Percentiles rank a stretch among this genome's conserved stretches.
These are phyloP conservation scores for Puccinia sorghi DNA, from an alignment of 1,284 basidiomycete genomes.

Conservation along the genomic window DNA sequence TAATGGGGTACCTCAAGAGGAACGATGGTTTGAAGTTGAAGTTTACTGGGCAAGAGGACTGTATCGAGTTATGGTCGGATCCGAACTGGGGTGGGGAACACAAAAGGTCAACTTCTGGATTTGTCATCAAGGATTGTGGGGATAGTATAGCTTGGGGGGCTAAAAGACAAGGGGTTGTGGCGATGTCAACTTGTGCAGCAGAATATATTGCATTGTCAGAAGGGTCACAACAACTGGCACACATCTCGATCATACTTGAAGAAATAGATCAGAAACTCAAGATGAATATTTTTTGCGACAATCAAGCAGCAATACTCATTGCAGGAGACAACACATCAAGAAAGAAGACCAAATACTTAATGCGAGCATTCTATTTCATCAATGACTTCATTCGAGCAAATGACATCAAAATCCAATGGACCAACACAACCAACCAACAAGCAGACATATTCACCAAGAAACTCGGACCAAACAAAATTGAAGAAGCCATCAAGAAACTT, in stretches of 20 bases:
- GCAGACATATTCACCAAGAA: constrained; percentile 12
- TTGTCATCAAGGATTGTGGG: constrained; percentile 7
- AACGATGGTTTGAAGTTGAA: not conserved
- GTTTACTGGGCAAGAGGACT: not conserved
- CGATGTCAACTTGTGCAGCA: not conserved
- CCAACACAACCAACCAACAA: too few relatives aligned
- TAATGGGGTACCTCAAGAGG: constrained; percentile 8
- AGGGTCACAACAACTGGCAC: not conserved
- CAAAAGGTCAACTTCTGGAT: constrained; percentile 6
- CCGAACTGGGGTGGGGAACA: constrained; percentile 41
- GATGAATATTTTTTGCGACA: constrained; percentile 18
- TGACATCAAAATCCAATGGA: not conserved
- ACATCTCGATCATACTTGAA: not conserved
- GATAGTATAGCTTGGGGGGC: constrained; percentile 18
- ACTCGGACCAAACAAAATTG: not conserved
- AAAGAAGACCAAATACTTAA: not conserved
- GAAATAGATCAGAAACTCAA: not conserved
- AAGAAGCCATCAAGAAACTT: not conserved
- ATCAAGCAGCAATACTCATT: constrained; percentile 8
- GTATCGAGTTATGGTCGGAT: not conserved
- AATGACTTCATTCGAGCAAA: constrained; percentile 15
- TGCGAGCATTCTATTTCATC: not conserved
- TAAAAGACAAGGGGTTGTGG: not conserved
- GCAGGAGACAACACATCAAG: not conserved
- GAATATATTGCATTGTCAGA: not conserved